Evolutionary conservation across 805 yeast species (phyloP), one percentile per base, ranked within the genome.

Genomic region (Candida peoriensis): DNA sequence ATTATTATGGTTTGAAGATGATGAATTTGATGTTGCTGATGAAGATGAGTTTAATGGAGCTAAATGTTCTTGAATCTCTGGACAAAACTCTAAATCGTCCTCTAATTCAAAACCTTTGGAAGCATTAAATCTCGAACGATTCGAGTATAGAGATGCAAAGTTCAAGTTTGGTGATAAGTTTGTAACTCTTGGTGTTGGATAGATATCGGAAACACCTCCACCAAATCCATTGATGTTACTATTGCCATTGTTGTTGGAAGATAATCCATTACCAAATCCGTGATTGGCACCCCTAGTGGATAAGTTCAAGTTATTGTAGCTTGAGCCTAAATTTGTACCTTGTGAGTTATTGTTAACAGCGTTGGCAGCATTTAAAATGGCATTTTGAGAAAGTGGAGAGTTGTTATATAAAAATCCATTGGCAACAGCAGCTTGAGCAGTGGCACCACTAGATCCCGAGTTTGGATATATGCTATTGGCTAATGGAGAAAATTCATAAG

Each of bases 81-180:
- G 83, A 46, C 83, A 76, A 43, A 76, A 76, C 52, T 76, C 81
- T 47, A 76, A 51, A 52, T 76, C 83, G 48, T 76, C 83, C 47
- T 76, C 82, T 8, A 68, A 46, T 39, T 76, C 83, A 55, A 76
- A 76, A 21, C 77, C 74, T 45, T 76, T 76, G 16, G 78, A 72
- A 20, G 71, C 65, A 60, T 73, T 72, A 49, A 74, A 73, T 44
- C 79, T 61, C 26, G 77, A 71, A 27, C 81, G 57, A 16, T 70
- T 69, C 20, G 69, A 64, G 35, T 70, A 72, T 42, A 68, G 55
- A 12, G 70, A 46, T 12, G 50, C 39, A 40, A 52, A 51, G 37
- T 44, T 51, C 36, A 50, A 19, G 14, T 39, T 32, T 32, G 56
- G 57, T 1, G 56, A 47, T 12, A 38, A 15, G 21, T 22, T 36